Percentiles rank a stretch among this genome's conserved stretches.
phyloP scores from a whole-genome alignment of 441 rosid species.

The Isatis lusitanica region DNA sequence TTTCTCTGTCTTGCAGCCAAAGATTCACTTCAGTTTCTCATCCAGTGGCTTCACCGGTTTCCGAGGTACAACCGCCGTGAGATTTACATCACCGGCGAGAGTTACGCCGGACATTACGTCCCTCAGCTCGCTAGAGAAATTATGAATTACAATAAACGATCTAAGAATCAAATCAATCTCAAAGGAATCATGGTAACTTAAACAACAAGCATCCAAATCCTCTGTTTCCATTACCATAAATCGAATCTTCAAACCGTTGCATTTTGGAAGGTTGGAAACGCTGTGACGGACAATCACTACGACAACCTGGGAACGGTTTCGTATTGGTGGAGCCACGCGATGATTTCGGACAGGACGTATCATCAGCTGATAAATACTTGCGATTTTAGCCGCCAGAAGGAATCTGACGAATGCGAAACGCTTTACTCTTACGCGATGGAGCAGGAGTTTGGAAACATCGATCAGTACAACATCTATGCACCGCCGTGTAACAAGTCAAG shows the following conservation, averaged over 20 bases:
- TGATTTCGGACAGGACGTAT: conserved; percentile 90
- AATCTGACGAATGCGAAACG: conserved; percentile 86
- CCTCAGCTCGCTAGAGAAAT: conserved; percentile 90
- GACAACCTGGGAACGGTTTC: conserved; percentile 95
- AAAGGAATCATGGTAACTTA: conserved; percentile 81
- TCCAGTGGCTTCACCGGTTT: conserved; percentile 74
- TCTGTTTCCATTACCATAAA: background rate
- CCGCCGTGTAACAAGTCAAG: conserved; percentile 88
- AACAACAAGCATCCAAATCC: background rate
- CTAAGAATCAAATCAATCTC: conserved; percentile 67
- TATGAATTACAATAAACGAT: conserved; percentile 52
- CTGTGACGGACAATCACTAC: conserved; percentile 87
- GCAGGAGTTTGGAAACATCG: conserved; percentile 91
- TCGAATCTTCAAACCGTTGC: background rate
- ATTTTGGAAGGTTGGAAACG: conserved; percentile 86
- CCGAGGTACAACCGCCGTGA: conserved; percentile 78
- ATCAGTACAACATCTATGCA: conserved; percentile 90
- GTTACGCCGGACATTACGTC: conserved; percentile 98
- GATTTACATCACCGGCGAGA: conserved; percentile 82
- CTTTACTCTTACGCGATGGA: conserved; percentile 88
- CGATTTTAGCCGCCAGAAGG: conserved; percentile 74
- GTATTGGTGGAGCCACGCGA: conserved; percentile 99
- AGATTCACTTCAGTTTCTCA: conserved; percentile 76
- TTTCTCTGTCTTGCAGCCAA: conserved; percentile 48
- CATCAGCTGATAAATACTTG: conserved; percentile 79